Percentiles rank a stretch among this genome's conserved stretches.
These are phyloP conservation scores for Candida takata DNA, from an alignment of 805 yeast genomes.

Conservation along the genomic window DNA sequence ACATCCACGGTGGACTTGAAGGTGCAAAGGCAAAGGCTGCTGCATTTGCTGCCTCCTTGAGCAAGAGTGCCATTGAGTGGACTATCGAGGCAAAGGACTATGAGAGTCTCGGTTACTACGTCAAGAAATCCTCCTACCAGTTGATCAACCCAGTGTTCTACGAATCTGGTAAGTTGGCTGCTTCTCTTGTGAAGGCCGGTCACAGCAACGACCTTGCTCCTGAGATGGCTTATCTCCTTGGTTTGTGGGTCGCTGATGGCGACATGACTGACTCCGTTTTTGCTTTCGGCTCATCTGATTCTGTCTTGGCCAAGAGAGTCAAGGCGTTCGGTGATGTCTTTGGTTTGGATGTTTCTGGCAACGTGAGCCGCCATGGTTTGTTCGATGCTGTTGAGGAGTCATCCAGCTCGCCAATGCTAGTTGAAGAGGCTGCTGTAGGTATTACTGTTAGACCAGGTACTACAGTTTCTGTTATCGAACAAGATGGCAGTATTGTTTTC, in stretches of 20 bases:
- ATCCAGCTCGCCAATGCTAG: not conserved
- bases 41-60: conserved; percentile 17
- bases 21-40: conserved; percentile 12
- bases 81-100: conserved; percentile 34
- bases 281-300: not conserved
- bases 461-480: too few relatives aligned
- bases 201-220: conserved; percentile 17
- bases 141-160: conserved; percentile 29
- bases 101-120: conserved; percentile 22
- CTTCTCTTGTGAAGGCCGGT: conserved; percentile 21
- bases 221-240: conserved; percentile 33
- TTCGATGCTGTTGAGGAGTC: not conserved
- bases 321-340: not conserved
- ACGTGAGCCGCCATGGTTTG: not conserved
- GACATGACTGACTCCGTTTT: conserved; percentile 3
- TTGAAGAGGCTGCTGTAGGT: not conserved
- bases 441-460: not conserved
- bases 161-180: conserved; percentile 28
- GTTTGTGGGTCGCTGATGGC: conserved; percentile 36
- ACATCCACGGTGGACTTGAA: conserved; percentile 12
- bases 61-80: conserved; percentile 27
- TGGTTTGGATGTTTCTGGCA: not conserved
- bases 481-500: not conserved
- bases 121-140: conserved; percentile 28
- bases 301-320: not conserved